Conservation (phyloP, 2,329 filamentous ascomycete genomes). For the Fusarium sp. region DNA sequence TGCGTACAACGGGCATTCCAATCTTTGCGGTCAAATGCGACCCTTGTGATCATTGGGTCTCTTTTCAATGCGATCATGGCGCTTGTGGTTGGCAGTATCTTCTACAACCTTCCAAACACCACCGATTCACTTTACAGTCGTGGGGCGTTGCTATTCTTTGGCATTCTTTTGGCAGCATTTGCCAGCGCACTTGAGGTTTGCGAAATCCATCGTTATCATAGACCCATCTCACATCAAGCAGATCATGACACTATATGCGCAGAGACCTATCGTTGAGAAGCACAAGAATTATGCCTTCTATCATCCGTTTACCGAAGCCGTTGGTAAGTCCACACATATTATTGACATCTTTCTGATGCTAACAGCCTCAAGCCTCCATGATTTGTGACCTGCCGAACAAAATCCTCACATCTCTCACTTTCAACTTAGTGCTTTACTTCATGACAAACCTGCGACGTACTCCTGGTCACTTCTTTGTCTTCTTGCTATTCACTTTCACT, state of each 20-base stretch:
- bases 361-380: slow-evolving; percentile 37
- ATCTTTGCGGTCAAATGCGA: not conserved
- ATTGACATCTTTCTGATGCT: not conserved
- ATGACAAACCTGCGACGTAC: slow-evolving; percentile 58
- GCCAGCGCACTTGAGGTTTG: slow-evolving; percentile 46
- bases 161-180: slow-evolving; percentile 63
- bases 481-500: slow-evolving; percentile 57
- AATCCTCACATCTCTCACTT: slow-evolving; percentile 51
- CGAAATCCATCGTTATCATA: accelerated
- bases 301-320: slow-evolving; percentile 48
- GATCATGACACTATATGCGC: slow-evolving; percentile 40
- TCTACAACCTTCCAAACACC: slow-evolving; percentile 56
- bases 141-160: slow-evolving; percentile 62
- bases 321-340: slow-evolving; percentile 16
- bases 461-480: slow-evolving; percentile 59
- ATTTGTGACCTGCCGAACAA: slow-evolving; percentile 56
- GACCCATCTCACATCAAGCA: not conserved
- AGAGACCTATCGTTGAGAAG: slow-evolving; percentile 51
- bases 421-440: slow-evolving; percentile 60
- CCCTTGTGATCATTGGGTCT: not conserved
- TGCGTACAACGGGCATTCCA: not conserved
- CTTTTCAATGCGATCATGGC: slow-evolving; percentile 60
- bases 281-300: slow-evolving; percentile 51
- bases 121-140: slow-evolving; percentile 58
- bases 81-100: slow-evolving; percentile 64